These are phyloP conservation scores for Dendrothele bispora DNA, from an alignment of 768 basidiomycete species.

Conservation along the genomic window DNA sequence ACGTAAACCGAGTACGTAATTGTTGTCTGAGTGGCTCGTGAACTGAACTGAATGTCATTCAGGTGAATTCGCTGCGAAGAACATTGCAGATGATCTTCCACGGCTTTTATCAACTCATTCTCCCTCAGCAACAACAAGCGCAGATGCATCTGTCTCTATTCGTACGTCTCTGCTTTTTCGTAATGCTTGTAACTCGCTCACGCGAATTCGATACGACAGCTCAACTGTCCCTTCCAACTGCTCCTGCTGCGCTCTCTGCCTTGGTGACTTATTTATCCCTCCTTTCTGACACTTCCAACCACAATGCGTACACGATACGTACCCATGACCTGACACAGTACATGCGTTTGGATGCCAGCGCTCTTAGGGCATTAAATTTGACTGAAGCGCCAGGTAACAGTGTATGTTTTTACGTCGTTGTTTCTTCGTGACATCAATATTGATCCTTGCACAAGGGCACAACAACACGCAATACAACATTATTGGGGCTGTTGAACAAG, in stretches of 20 bases:
- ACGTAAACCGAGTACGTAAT: slow-evolving; percentile 72
- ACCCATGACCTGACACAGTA: slow-evolving; percentile 92
- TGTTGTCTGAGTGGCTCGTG: background rate
- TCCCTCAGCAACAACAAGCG: slow-evolving; percentile 22
- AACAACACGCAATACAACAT: slow-evolving; percentile 77
- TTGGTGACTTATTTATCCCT: slow-evolving; percentile 82
- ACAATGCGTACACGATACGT: slow-evolving; percentile 75
- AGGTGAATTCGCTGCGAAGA: slow-evolving; percentile 87
- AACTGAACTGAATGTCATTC: background rate
- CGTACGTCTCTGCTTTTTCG: slow-evolving; percentile 39
- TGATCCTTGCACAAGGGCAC: slow-evolving; percentile 57
- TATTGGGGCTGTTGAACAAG: slow-evolving; percentile 88
- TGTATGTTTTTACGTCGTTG: slow-evolving; percentile 34
- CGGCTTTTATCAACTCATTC: slow-evolving; percentile 50
- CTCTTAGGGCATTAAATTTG: slow-evolving; percentile 85
- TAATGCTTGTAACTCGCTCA: background rate
- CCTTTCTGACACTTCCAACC: slow-evolving; percentile 73
- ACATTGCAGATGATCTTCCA: slow-evolving; percentile 77
- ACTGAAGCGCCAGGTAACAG: slow-evolving; percentile 67
- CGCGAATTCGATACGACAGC: slow-evolving; percentile 42
- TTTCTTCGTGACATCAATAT: too few species aligned
- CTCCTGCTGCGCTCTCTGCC: slow-evolving; percentile 80
- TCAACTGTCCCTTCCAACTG: slow-evolving; percentile 72
- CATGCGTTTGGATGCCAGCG: slow-evolving; percentile 96
- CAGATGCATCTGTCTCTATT: slow-evolving; percentile 52